Evolutionary conservation across 345 rosid species (phyloP), one percentile per base, ranked within the genome.

Genomic region (Eutrema heterophyllum): DNA sequence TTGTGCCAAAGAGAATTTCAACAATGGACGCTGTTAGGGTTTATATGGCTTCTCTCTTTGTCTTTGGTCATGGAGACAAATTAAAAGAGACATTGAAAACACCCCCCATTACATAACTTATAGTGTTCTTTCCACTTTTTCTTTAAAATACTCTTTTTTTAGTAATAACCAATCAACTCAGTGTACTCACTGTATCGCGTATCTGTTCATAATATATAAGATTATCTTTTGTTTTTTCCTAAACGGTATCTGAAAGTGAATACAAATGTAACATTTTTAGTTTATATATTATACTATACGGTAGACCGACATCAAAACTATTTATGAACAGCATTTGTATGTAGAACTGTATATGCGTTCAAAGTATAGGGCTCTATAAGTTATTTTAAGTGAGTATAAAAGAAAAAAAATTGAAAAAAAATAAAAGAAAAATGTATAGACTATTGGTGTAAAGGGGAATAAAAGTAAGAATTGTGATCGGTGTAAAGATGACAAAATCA

Each of bases 401-500:
- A 44, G 9, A 41, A 5, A 57, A 26, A n/a, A n/a, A n/a, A n/a
- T n/a, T 7, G 4, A 4, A 8, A 21, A 29, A 7, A 33, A 64
- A 15, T 2, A 13, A 41, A 27, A 51, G 4, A 14, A 67, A 46
- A 29, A 26, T 30, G 11, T 45, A 14, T 8, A 56, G 7, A 54
- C 18, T 12, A 56, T 64, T 70, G 72, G 67, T 64, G 55, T 55
- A 70, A 70, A 77, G 54, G 66, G 9, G 63, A 77, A 77, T 40
- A 70, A 70, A 70, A 56, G 71, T 10, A 70, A 57, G 75, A 35
- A 29, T 15, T 77, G 32, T 56, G 49, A 71, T 64, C 71, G 80
- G 76, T 77, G 80, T 77, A 77, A 77, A 77, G 80, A 71, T 71
- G 76, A 70, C 61, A 70, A 70, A 70, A 64, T 70, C 11, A 70